Conservation (phyloP, 345 rosid species). For the Geranium brycei region DNA sequence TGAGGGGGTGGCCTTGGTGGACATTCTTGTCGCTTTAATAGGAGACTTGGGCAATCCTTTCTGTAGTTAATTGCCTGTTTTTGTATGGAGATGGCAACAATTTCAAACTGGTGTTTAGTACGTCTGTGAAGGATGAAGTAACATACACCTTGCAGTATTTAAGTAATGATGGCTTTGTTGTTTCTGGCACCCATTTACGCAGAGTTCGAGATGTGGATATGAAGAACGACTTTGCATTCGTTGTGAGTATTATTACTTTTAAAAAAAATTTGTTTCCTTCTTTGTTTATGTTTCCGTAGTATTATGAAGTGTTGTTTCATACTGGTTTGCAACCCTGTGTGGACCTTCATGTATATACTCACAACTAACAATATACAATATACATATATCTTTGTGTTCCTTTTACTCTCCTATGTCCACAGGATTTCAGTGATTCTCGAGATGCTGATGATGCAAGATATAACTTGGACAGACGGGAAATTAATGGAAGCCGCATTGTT, state of each 20-base stretch:
- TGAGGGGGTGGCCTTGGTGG: slow-evolving; percentile 91
- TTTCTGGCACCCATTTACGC: slow-evolving; percentile 93
- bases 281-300: background rate
- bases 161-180: slow-evolving; percentile 77
- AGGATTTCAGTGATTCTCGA: slow-evolving; percentile 91
- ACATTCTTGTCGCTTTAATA: slow-evolving; percentile 9
- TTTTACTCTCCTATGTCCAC: slow-evolving; percentile 17
- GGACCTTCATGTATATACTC: background rate
- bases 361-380: background rate
- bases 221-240: slow-evolving; percentile 98
- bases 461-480: slow-evolving; percentile 59
- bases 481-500: slow-evolving; percentile 82
- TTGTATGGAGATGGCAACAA: slow-evolving; percentile 69
- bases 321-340: background rate
- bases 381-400: slow-evolving; percentile 11
- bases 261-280: no score
- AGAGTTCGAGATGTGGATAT: slow-evolving; percentile 98
- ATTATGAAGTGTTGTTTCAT: background rate
- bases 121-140: slow-evolving; percentile 72
- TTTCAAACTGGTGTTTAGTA: slow-evolving; percentile 83
- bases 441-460: slow-evolving; percentile 94
- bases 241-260: slow-evolving; percentile 32
- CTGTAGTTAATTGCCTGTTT: slow-evolving; percentile 53
- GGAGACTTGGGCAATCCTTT: slow-evolving; percentile 40
- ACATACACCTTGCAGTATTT: slow-evolving; percentile 69